Conservation (phyloP, 1,284 basidiomycete genomes). For the Heterobasidion parviporum region DNA sequence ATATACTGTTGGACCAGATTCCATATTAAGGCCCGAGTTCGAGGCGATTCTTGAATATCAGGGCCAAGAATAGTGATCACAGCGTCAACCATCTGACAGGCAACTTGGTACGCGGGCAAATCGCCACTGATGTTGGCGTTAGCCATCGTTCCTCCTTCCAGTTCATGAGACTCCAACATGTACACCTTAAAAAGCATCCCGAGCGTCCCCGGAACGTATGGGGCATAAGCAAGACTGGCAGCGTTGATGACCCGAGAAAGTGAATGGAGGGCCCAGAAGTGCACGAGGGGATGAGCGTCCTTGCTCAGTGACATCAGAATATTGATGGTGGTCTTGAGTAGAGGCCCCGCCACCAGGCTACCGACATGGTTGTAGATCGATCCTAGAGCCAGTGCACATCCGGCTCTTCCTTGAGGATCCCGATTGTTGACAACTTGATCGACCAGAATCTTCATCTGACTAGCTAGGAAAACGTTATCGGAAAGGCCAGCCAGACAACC, state of each 20-base stretch:
- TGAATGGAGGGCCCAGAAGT: constrained; percentile 88
- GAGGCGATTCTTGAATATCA: constrained; percentile 84
- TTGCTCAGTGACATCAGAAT: constrained; percentile 93
- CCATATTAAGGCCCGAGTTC: constrained; percentile 77
- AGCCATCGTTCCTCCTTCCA: constrained; percentile 81
- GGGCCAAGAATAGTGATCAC: constrained; percentile 93
- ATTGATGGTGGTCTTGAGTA: constrained; percentile 94
- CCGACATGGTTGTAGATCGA: constrained; percentile 91
- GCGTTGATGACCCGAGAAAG: constrained; percentile 86
- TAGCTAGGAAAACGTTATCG: constrained; percentile 79
- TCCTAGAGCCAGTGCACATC: constrained; percentile 92
- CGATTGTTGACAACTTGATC: constrained; percentile 97
- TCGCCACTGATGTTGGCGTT: constrained; percentile 88
- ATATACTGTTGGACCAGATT: constrained; percentile 85
- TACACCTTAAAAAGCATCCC: constrained; percentile 91
- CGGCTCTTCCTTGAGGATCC: constrained; percentile 88
- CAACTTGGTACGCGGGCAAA: constrained; percentile 84
- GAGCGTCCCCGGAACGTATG: constrained; percentile 83
- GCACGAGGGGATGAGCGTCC: constrained; percentile 95
- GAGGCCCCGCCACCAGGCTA: constrained; percentile 86
- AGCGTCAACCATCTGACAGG: constrained; percentile 89
- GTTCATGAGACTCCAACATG: constrained; percentile 87
- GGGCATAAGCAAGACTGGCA: constrained; percentile 87
- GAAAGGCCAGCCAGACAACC: constrained; percentile 83
- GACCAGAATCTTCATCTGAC: constrained; percentile 87